A percentile compares a stretch with the other conserved stretches of the same genome.
These are phyloP conservation scores for Rhypophila decipiens DNA, from an alignment of 495 filamentous ascomycete species.

Conservation along the genomic window DNA sequence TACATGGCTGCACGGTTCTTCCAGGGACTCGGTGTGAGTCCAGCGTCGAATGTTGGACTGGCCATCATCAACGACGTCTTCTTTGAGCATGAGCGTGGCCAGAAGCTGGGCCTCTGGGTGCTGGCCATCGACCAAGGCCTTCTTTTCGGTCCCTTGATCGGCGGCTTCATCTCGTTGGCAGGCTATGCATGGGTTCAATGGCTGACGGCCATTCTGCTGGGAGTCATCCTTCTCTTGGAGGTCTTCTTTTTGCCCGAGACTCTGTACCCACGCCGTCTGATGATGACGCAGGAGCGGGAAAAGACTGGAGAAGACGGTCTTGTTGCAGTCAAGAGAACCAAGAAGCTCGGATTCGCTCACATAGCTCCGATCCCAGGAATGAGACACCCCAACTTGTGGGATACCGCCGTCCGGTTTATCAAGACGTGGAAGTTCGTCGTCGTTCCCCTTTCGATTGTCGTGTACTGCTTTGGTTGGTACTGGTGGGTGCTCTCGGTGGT, in stretches of 20 bases:
- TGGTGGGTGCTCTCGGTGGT: constrained; percentile 60
- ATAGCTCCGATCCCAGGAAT: constrained; percentile 47
- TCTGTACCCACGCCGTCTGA: constrained; percentile 49
- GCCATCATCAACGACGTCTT: constrained; percentile 53
- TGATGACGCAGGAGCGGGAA: constrained; percentile 30
- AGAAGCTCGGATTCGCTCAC: constrained; percentile 45
- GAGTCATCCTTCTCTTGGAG: constrained; percentile 42
- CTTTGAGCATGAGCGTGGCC: constrained; percentile 55
- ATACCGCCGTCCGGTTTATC: constrained; percentile 40
- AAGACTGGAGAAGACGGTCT: neutral
- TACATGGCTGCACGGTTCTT: constrained; percentile 59
- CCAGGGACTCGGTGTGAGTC: constrained; percentile 55
- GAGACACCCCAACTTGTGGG: constrained; percentile 47
- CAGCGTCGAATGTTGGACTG: constrained; percentile 54
- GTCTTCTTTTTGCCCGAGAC: constrained; percentile 54
- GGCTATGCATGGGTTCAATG: constrained; percentile 52
- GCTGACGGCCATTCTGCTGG: constrained; percentile 55
- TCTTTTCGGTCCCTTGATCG: constrained; percentile 51
- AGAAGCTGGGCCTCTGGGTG: constrained; percentile 59
- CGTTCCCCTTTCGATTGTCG: constrained; percentile 39
- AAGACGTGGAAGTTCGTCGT: constrained; percentile 44
- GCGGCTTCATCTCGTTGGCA: constrained; percentile 49
- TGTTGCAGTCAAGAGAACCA: constrained; percentile 35
- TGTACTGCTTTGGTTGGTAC: constrained; percentile 55
- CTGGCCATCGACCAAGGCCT: constrained; percentile 52